Conservation (phyloP, 306 rosid genomes). For the Castanea crenata region DNA sequence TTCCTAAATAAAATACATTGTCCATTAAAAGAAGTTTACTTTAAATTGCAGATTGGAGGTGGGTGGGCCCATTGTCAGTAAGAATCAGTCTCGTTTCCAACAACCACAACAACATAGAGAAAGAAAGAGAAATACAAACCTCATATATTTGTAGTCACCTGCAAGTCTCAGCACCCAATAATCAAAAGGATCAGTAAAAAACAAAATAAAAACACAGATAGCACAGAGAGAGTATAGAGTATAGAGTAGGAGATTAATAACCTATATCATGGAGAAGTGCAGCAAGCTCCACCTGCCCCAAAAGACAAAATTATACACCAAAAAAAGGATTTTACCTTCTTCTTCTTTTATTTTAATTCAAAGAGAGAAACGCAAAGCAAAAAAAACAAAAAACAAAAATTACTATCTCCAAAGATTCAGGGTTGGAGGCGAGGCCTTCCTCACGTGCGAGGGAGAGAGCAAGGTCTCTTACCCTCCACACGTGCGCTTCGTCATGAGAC, state of each 20-base stretch:
- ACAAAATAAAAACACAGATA: no score
- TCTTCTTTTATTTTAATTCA: no score
- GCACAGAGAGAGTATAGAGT: not conserved
- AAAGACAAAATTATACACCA: not conserved
- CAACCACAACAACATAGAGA: slow-evolving; percentile 3
- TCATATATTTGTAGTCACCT: slow-evolving; percentile 87
- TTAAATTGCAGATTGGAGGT: no score
- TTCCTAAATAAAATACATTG: no score
- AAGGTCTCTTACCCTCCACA: slow-evolving; percentile 80
- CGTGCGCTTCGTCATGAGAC: slow-evolving; percentile 84
- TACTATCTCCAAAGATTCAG: slow-evolving; percentile 75
- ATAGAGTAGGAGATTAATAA: not conserved
- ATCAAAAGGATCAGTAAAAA: slow-evolving; percentile 9
- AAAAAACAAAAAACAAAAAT: not conserved
- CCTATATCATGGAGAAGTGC: slow-evolving; percentile 92
- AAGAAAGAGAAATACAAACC: slow-evolving; percentile 42
- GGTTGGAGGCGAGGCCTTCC: slow-evolving; percentile 64
- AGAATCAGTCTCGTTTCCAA: not conserved
- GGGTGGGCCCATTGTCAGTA: not conserved
- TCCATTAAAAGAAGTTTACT: no score
- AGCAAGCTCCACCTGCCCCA: slow-evolving; percentile 77
- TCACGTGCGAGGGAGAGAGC: slow-evolving; percentile 80
- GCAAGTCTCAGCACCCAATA: slow-evolving; percentile 17
- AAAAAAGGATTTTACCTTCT: not conserved
- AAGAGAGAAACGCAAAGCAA: no score